Conservation (phyloP, 768 basidiomycete genomes). For the Lactarius hatsudake region DNA sequence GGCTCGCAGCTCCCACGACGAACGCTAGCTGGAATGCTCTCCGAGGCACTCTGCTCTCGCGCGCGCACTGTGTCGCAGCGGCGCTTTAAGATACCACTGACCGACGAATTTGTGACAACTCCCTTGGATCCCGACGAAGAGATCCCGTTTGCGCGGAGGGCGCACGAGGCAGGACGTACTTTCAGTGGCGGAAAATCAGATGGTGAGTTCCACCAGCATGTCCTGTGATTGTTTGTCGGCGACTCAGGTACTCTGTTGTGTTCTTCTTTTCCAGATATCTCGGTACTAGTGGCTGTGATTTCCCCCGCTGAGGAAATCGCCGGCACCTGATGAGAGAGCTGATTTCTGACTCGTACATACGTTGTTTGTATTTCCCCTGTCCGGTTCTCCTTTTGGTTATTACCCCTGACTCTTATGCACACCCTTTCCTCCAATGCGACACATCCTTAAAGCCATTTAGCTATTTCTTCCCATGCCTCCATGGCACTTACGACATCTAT, state of each 20-base stretch:
- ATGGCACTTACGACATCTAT: not conserved
- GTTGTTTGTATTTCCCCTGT: not conserved
- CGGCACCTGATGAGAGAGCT: not conserved
- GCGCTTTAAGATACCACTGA: slow-evolving; percentile 9
- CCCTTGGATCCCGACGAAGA: slow-evolving; percentile 40
- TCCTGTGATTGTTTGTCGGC: not conserved
- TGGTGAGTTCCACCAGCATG: slow-evolving; percentile 45
- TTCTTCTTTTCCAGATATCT: slow-evolving; percentile 48
- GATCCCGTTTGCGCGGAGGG: slow-evolving; percentile 82
- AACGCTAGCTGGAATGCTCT: slow-evolving; percentile 66
- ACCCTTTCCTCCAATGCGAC: not conserved
- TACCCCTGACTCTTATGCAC: not conserved
- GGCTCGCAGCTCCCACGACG: slow-evolving; percentile 40
- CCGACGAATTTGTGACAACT: not conserved
- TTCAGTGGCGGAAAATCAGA: slow-evolving; percentile 85
- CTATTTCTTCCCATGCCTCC: not conserved
- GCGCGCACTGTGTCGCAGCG: slow-evolving; percentile 65
- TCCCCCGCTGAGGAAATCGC: slow-evolving; percentile 40
- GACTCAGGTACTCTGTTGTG: too few relatives aligned
- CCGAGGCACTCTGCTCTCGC: slow-evolving; percentile 77
- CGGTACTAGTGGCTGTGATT: slow-evolving; percentile 63
- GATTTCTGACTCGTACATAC: not conserved
- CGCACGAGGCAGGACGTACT: slow-evolving; percentile 64
- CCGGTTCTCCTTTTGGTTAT: not conserved
- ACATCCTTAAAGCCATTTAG: not conserved